phyloP scores from a whole-genome alignment of 2,329 filamentous ascomycete genomes.

The Arthrobotrys sphaeroides region DNA sequence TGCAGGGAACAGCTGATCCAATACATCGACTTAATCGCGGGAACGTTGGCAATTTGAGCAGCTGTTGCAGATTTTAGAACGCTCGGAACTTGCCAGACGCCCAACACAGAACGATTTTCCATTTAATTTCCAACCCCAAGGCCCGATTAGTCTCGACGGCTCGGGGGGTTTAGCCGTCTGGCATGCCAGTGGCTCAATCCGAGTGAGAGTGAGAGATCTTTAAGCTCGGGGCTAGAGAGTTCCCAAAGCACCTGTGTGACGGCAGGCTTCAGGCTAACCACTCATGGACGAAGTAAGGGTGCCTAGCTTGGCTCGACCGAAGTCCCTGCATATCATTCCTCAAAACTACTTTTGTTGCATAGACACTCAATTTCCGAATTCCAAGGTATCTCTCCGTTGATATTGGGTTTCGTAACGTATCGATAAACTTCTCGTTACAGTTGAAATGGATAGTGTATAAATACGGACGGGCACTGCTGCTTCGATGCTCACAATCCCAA shows the following conservation, averaged over 20 bases:
- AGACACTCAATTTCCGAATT: neutral
- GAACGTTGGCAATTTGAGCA: too few species aligned
- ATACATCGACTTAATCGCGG: too few species aligned
- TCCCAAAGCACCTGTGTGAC: too few species aligned
- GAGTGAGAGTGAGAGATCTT: neutral
- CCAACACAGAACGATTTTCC: neutral
- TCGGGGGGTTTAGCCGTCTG: too few species aligned
- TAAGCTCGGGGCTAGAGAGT: too few species aligned
- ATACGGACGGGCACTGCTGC: neutral
- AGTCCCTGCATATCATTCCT: constrained; percentile 12
- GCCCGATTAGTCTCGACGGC: too few species aligned
- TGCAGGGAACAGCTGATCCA: too few species aligned
- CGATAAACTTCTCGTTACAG: neutral
- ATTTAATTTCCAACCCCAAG: neutral
- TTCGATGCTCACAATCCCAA: neutral
- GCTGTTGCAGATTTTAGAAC: neutral
- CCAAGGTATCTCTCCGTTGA: neutral
- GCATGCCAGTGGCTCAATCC: neutral
- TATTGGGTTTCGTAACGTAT: neutral
- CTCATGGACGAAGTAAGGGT: neutral
- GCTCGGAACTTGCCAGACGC: neutral
- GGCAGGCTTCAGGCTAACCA: constrained; percentile 2
- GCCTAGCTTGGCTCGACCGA: neutral
- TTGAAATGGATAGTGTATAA: constrained; percentile 13
- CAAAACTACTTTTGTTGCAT: neutral